Percentiles rank a stretch among this genome's conserved stretches.
phyloP scores from a whole-genome alignment of 1,284 basidiomycete species.

The Lentinula novae-zelandiae region DNA sequence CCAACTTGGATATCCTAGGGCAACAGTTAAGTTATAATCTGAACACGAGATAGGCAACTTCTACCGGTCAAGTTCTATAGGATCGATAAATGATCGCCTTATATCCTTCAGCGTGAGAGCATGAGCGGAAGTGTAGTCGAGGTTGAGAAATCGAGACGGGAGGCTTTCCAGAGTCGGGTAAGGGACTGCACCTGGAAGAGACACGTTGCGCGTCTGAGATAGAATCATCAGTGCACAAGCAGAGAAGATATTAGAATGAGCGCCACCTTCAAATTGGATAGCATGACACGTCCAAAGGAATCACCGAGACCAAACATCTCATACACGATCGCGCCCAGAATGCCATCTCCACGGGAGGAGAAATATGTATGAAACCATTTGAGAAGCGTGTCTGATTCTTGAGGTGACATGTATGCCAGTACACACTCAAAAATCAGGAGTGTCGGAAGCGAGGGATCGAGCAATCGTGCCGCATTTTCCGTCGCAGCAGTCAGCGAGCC shows the following conservation, averaged over 20 bases:
- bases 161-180: constrained; percentile 60
- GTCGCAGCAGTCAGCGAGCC: constrained; percentile 29
- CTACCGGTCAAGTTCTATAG: constrained; percentile 63
- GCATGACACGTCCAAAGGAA: constrained; percentile 85
- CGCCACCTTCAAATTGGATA: constrained; percentile 73
- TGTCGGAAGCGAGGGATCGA: constrained; percentile 72
- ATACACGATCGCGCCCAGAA: constrained; percentile 67
- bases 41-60: constrained; percentile 15
- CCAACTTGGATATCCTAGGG: constrained; percentile 68
- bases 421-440: constrained; percentile 90
- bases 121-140: constrained; percentile 51
- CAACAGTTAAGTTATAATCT: neutral
- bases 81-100: constrained; percentile 48
- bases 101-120: constrained; percentile 70
- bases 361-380: constrained; percentile 72
- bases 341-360: constrained; percentile 20
- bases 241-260: neutral
- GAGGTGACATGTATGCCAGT: constrained; percentile 80
- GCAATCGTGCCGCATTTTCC: constrained; percentile 26
- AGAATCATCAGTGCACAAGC: neutral
- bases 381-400: constrained; percentile 57
- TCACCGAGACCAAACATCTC: constrained; percentile 90
- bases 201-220: constrained; percentile 64
- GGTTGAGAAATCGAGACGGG: constrained; percentile 54
- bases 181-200: constrained; percentile 68